Evolutionary conservation across 495 filamentous ascomycete species (phyloP).

Genomic region (Trichoderma reesei): DNA sequence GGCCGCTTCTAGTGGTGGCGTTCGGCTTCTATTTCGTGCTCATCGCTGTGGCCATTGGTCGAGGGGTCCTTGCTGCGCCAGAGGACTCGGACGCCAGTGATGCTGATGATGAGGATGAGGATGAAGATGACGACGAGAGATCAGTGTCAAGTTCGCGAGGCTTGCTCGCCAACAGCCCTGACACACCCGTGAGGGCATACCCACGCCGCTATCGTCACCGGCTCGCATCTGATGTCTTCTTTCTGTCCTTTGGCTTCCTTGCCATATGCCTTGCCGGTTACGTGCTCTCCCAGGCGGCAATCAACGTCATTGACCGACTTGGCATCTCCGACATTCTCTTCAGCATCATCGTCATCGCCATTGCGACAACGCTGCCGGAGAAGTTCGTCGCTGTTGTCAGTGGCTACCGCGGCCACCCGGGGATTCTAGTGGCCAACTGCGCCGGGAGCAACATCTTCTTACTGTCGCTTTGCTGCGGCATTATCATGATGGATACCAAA

Average conservation of each 20-base stretch:
- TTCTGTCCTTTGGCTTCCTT: constrained; percentile 39
- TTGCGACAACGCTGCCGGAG: constrained; percentile 49
- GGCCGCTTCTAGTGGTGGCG: not conserved
- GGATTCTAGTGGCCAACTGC: constrained; percentile 44
- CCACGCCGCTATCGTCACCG: not conserved
- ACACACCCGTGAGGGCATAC: not conserved
- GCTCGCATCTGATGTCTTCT: constrained; percentile 24
- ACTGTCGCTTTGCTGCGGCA: constrained; percentile 40
- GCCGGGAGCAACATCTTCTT: constrained; percentile 49
- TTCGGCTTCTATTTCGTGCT: constrained; percentile 18
- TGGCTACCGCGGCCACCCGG: constrained; percentile 33
- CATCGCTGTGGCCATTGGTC: constrained; percentile 9
- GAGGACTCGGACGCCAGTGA: not conserved
- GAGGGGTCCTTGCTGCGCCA: not conserved
- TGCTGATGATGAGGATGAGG: not conserved
- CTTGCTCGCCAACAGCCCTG: not conserved
- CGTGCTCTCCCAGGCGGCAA: constrained; percentile 35
- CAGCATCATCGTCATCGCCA: constrained; percentile 43
- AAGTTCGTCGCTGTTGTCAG: constrained; percentile 43
- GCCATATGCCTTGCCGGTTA: constrained; percentile 40
- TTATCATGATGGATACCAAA: constrained; percentile 13
- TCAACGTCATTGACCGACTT: constrained; percentile 28
- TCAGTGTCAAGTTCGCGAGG: not conserved
- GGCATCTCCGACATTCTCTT: constrained; percentile 37
- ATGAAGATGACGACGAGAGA: not conserved